Evolutionary conservation across 73 alveolate species (phyloP).

Genomic region (Breviolum minutum): DNA sequence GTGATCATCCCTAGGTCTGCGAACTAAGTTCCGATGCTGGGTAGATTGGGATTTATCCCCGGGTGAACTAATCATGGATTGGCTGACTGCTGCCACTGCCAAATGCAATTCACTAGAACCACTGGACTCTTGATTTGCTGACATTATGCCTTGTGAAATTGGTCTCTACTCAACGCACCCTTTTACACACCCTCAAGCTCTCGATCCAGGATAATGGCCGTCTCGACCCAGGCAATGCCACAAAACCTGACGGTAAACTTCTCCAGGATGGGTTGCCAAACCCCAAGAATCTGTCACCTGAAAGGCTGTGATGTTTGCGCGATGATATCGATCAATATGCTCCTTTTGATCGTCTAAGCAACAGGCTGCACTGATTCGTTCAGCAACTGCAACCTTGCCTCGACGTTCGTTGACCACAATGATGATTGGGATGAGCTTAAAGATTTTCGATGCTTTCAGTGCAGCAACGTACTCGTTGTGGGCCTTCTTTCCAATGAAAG

Average conservation of each 20-base stretch:
- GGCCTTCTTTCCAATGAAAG: background rate
- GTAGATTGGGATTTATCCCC: background rate
- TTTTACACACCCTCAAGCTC: background rate
- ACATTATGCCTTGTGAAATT: background rate
- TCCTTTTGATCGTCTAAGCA: background rate
- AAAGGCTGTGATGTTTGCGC: background rate
- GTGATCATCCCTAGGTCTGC: slow-evolving; percentile 25
- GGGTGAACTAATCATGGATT: background rate
- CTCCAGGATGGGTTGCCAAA: slow-evolving; percentile 5
- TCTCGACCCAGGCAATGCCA: background rate
- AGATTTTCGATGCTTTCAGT: background rate
- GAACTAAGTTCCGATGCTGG: background rate
- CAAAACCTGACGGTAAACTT: background rate
- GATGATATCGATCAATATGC: background rate
- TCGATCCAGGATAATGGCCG: background rate
- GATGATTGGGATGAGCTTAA: background rate
- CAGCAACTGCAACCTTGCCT: background rate
- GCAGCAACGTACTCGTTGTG: background rate
- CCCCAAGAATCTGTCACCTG: background rate
- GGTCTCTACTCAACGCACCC: slow-evolving; percentile 12
- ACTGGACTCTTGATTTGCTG: slow-evolving; percentile 1
- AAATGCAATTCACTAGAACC: slow-evolving; percentile 27
- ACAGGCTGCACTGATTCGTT: background rate
- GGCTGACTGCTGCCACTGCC: slow-evolving; percentile 29
- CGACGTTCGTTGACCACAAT: slow-evolving; percentile 6